Percentiles rank a stretch among this genome's conserved stretches.
Evolutionary conservation across 1,284 basidiomycete genomes (phyloP).

Genomic region (Sanghuangporus baumii): DNA sequence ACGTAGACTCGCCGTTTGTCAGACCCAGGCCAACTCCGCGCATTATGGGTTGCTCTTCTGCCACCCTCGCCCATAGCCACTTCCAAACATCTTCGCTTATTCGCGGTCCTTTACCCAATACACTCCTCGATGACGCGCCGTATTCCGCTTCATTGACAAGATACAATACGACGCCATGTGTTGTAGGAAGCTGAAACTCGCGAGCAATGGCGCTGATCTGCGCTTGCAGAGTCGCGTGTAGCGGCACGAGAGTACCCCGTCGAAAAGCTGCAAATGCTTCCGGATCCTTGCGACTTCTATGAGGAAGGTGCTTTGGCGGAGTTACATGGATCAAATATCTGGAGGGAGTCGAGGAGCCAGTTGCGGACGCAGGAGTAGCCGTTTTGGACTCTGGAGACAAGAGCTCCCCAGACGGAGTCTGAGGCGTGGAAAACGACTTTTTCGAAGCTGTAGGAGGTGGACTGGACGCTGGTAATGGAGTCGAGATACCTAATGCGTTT

Average conservation of each 20-base stretch:
- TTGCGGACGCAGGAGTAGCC: slow-evolving; percentile 25
- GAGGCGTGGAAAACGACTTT: slow-evolving; percentile 43
- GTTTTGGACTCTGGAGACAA: slow-evolving; percentile 30
- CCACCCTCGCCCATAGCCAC: slow-evolving; percentile 69
- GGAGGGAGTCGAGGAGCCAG: slow-evolving; percentile 35
- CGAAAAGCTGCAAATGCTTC: slow-evolving; percentile 64
- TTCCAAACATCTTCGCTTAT: slow-evolving; percentile 82
- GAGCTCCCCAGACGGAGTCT: slow-evolving; percentile 21
- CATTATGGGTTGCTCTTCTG: slow-evolving; percentile 61
- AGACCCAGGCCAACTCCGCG: slow-evolving; percentile 36
- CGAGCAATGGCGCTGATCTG: slow-evolving; percentile 78
- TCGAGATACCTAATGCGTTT: slow-evolving; percentile 74
- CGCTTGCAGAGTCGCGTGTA: slow-evolving; percentile 64
- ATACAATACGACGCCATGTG: slow-evolving; percentile 71
- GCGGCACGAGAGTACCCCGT: slow-evolving; percentile 69
- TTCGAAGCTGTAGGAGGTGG: slow-evolving; percentile 38
- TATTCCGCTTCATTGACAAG: slow-evolving; percentile 39
- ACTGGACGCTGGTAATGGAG: slow-evolving; percentile 53
- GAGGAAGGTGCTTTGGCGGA: slow-evolving; percentile 61
- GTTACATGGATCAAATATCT: slow-evolving; percentile 72
- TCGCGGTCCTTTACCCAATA: slow-evolving; percentile 58
- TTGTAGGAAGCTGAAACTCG: slow-evolving; percentile 81
- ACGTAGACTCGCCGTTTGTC: slow-evolving; percentile 36
- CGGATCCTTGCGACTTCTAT: slow-evolving; percentile 45
- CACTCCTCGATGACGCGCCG: slow-evolving; percentile 20